Percentiles rank a stretch among this genome's conserved stretches.
phyloP scores from a whole-genome alignment of 2,329 filamentous ascomycete species.

The Curvularia eragrostidis region DNA sequence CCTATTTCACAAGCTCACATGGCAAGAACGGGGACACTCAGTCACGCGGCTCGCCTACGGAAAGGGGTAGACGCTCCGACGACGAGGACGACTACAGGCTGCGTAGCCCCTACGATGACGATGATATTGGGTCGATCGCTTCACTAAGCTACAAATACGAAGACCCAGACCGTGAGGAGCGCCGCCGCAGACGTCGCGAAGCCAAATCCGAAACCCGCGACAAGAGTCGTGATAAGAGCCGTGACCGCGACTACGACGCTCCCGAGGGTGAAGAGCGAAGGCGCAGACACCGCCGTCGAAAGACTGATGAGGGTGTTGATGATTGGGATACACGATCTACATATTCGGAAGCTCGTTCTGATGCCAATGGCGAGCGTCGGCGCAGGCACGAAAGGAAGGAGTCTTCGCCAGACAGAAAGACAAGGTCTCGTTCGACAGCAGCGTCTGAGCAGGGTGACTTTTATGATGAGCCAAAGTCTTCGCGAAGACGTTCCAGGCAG shows the following conservation, averaged over 20 bases:
- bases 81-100: slow-evolving; percentile 21
- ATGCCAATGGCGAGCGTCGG: slow-evolving; percentile 44
- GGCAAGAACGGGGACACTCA: slow-evolving; percentile 37
- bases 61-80: slow-evolving; percentile 10
- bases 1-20: slow-evolving; percentile 44
- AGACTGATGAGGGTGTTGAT: slow-evolving; percentile 46
- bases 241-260: slow-evolving; percentile 45
- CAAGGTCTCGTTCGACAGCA: slow-evolving; percentile 41
- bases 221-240: slow-evolving; percentile 49
- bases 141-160: slow-evolving; percentile 37
- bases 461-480: slow-evolving; percentile 50
- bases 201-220: slow-evolving; percentile 33
- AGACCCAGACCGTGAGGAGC: slow-evolving; percentile 42
- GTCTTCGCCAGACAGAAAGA: slow-evolving; percentile 36
- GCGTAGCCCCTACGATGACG: slow-evolving; percentile 26
- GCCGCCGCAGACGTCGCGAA: slow-evolving; percentile 34
- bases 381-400: slow-evolving; percentile 45
- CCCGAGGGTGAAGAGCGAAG: slow-evolving; percentile 40
- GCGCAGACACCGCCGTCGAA: slow-evolving; percentile 45
- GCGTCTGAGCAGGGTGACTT: slow-evolving; percentile 52
- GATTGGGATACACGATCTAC: slow-evolving; percentile 52
- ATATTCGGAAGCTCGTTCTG: slow-evolving; percentile 47
- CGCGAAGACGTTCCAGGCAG: slow-evolving; percentile 50
- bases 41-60: slow-evolving; percentile 20
- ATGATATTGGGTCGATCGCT: slow-evolving; percentile 33